phyloP scores from a whole-genome alignment of 2,329 filamentous ascomycete species.

The Drechmeria coniospora region DNA sequence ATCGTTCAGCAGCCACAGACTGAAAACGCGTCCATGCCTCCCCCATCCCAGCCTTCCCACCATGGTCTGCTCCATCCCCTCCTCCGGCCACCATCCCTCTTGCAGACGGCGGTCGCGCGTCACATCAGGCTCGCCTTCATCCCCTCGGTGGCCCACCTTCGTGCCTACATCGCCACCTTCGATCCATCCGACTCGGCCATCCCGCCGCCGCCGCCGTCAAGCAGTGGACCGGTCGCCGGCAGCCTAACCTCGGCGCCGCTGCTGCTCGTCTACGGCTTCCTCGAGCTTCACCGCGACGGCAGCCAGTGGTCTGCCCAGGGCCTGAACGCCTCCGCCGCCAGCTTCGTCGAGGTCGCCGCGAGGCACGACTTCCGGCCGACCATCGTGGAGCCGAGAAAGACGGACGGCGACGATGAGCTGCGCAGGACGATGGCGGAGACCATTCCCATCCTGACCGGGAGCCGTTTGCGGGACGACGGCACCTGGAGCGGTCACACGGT shows the following conservation, averaged over 20 bases:
- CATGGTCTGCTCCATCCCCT: no score
- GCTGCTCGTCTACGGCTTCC: constrained; percentile 48
- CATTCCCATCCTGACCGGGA: constrained; percentile 47
- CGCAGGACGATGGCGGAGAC: constrained; percentile 30
- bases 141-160: constrained; percentile 60
- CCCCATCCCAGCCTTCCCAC: no score
- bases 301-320: constrained; percentile 67
- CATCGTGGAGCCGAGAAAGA: constrained; percentile 28
- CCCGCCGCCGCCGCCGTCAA: constrained; percentile 18
- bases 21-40: no score
- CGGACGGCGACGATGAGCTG: constrained; percentile 13
- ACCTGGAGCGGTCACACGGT: constrained; percentile 44
- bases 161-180: constrained; percentile 55
- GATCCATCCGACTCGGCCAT: constrained; percentile 20
- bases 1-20: constrained; percentile 17
- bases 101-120: constrained; percentile 51
- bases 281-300: constrained; percentile 50
- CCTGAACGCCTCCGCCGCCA: constrained; percentile 44
- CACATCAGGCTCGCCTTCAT: constrained; percentile 58
- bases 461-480: constrained; percentile 32
- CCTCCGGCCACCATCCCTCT: no score
- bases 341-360: constrained; percentile 44
- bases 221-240: background rate
- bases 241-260: constrained; percentile 16
- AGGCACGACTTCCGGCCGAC: constrained; percentile 27